phyloP scores from a whole-genome alignment of 495 filamentous ascomycete species.

The Massariosphaeria phaeospora region DNA sequence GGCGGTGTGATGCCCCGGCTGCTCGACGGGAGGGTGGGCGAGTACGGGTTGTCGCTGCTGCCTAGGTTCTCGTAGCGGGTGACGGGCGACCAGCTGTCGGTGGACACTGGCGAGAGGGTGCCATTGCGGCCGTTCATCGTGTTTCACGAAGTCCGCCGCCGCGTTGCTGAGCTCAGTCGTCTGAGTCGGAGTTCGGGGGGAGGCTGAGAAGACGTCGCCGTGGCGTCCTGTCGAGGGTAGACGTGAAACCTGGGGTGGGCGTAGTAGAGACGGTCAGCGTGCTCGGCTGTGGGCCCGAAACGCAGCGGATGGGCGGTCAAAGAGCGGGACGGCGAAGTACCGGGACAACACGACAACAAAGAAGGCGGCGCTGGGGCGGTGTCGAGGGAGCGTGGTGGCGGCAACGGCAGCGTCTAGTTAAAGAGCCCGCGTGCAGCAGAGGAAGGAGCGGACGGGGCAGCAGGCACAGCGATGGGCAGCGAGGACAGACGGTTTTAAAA shows the following conservation, averaged over 20 bases:
- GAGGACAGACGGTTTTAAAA: neutral
- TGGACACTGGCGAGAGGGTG: slow-evolving; percentile 79
- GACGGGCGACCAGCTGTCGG: slow-evolving; percentile 73
- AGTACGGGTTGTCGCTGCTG: slow-evolving; percentile 33
- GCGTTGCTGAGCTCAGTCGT: neutral
- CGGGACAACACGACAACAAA: slow-evolving; percentile 6
- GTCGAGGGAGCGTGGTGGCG: slow-evolving; percentile 3
- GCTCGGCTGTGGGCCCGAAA: slow-evolving; percentile 16
- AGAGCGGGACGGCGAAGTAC: neutral
- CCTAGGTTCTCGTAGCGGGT: slow-evolving; percentile 30
- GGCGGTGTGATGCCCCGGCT: slow-evolving; percentile 30
- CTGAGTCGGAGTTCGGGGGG: slow-evolving; percentile 4
- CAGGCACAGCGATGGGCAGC: neutral
- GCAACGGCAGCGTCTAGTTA: slow-evolving; percentile 23
- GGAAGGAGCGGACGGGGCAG: neutral
- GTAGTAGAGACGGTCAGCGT: slow-evolving; percentile 13
- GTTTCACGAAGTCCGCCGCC: slow-evolving; percentile 13
- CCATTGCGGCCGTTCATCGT: slow-evolving; percentile 58
- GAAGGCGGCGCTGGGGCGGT: neutral
- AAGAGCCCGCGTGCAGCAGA: slow-evolving; percentile 22
- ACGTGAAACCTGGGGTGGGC: slow-evolving; percentile 22
- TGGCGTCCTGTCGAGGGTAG: neutral
- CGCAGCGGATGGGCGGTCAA: slow-evolving; percentile 2
- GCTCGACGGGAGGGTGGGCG: slow-evolving; percentile 23
- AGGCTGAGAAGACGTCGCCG: neutral